Percentiles rank a stretch among this genome's conserved stretches.
Evolutionary conservation across 805 yeast species (phyloP).

Genomic region (Candida ponderosae): DNA sequence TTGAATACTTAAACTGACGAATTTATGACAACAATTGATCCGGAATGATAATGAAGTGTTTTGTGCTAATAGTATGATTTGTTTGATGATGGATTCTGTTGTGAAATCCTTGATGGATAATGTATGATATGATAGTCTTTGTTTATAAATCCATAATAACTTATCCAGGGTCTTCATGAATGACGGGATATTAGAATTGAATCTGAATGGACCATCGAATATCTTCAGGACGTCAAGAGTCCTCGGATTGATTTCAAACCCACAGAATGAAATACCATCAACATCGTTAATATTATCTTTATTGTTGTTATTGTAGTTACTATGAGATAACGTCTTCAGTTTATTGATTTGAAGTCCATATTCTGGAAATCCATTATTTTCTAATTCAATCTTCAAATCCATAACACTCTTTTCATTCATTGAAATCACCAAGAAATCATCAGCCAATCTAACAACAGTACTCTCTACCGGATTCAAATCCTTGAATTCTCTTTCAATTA

Average conservation of each 20-base stretch:
- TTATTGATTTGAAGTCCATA: constrained; percentile 22
- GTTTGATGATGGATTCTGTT: constrained; percentile 12
- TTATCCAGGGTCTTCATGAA: constrained; percentile 8
- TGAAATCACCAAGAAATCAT: constrained; percentile 75
- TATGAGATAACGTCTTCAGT: constrained; percentile 28
- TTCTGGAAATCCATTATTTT: not conserved
- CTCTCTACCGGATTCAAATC: constrained; percentile 19
- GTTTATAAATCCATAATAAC: constrained; percentile 19
- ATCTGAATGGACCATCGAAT: constrained; percentile 11
- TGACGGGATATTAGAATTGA: constrained; percentile 11
- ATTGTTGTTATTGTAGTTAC: constrained; percentile 14
- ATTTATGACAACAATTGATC: constrained; percentile 3
- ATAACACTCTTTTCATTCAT: constrained; percentile 26
- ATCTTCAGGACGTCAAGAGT: constrained; percentile 29
- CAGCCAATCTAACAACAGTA: constrained; percentile 60
- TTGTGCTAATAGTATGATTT: constrained; percentile 7
- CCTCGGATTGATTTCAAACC: constrained; percentile 26
- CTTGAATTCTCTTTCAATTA: constrained; percentile 33
- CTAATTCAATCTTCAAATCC: constrained; percentile 36
- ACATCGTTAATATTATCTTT: constrained; percentile 1
- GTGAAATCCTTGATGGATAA: constrained; percentile 5
- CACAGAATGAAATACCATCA: constrained; percentile 31
- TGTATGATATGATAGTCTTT: constrained; percentile 25
- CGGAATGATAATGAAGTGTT: constrained; percentile 15
- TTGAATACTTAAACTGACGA: not conserved